Evolutionary conservation across 2,329 filamentous ascomycete species (phyloP), one percentile per base, ranked within the genome.

Genomic region (Aspergillus sp.): DNA sequence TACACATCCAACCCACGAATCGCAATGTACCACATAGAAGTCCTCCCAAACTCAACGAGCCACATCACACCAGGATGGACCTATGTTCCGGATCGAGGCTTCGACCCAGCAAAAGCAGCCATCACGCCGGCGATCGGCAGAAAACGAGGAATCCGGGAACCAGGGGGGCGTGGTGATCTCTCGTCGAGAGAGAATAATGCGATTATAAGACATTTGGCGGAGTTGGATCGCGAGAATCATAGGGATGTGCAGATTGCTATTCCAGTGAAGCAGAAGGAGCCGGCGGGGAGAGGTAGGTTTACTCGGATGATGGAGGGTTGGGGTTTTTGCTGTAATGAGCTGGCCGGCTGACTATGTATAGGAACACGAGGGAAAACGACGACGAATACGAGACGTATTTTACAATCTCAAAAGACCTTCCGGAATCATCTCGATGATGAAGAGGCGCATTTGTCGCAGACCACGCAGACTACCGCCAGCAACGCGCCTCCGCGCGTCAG

Each of bases 21-120:
- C 30, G 47, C 32, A 39, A 84, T 83, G 77, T 80, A 80, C 57
- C 85, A 87, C 60, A 88, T 97, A 60, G 84, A 94, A 69, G 85
- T 95, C 58, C 75, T 96, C 49, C 86, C 88, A 32, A 83, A 81
- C 61, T 74, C 82, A 23, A 82, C 82, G 52, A 83, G 82, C 13
- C 80, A 81, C 41, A 75, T 79, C 41, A 86, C 88, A 1, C 90
- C 91, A 1, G 91, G 91, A 61, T 97, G 90, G 86, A 89, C 89
- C 10, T 95, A 95, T 65, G 88, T 96, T 1, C 84, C 90, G 25
- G 88, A 95, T 63, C 83, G 80, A 13, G 64, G 78, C 67, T 76
- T 79, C 48, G 77, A 81, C 47, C 76, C 79, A 10, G 76, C 81
- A 7, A 77, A 78, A 74, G 53, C 70, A 67, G 51, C 76, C 72